Base-by-base conservation (phyloP, 768 basidiomycete genomes). In the Phaeotremella fagi region DNA sequence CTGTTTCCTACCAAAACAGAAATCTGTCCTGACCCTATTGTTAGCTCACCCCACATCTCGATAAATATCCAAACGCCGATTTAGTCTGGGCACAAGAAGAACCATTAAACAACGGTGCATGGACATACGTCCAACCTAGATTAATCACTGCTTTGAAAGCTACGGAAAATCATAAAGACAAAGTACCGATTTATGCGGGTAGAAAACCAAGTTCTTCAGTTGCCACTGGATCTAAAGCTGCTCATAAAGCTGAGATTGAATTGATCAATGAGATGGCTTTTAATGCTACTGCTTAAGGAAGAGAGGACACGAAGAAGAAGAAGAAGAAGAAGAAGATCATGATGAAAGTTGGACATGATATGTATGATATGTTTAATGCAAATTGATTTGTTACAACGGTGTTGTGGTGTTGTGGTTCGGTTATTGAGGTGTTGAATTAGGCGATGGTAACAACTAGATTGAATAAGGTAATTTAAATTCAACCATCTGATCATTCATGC, bases 81-180 rank as follows among this genome's bases (percentile, higher is more conserved):
- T 73, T 94, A 33, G 79, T 90, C 42, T 97, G 94, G 92, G 89
- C 87, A 68, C 91, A 74, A 48, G 73, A 74, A 49, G 73, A 95
- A 75, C 94, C 95, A 15, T 77, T 98, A 62, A 99, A 99, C 80
- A 91, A 90, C 67, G 95, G 95, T 61, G 85, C 90, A 1, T 99
- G 95, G 95, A 88, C 86, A 36, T 95, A 99, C 70, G 84, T 95
- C 54, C 91, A 88, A 23, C 88, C 91, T 42, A 84, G 92, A 50
- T 85, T 98, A 68, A 84, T 87, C 74, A 98, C 94, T 41, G 90
- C 94, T n/a, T 85, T 87, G 43, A 84, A 85, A 64, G 80, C 88
- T 77, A 94, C 92, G 4, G 79, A 87, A 73, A 81, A 95, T 76
- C 95, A 99, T 78, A 83, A 83, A 76, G 83, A 83, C 72, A 91